These are phyloP conservation scores for Fusarium penzigii DNA, from an alignment of 2,329 filamentous ascomycete genomes.

Conservation along the genomic window DNA sequence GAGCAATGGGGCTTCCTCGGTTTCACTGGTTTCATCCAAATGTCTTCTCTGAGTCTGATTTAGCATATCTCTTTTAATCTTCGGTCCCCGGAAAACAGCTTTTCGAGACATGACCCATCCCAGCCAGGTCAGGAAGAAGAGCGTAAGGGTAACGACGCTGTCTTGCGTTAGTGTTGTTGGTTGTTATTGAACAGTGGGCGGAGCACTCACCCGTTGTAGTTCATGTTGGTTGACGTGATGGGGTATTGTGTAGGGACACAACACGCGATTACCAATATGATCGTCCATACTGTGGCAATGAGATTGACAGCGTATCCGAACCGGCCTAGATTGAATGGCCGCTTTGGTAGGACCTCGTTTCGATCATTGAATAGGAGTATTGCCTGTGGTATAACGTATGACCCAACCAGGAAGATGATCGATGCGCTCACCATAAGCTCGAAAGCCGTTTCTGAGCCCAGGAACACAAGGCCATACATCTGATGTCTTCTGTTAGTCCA, in stretches of 20 bases:
- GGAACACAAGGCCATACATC: slow-evolving; percentile 32
- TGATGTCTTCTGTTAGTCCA: not conserved
- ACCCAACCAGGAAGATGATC: slow-evolving; percentile 29
- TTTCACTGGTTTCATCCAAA: no score
- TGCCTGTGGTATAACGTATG: slow-evolving; percentile 28
- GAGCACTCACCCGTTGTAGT: slow-evolving; percentile 3
- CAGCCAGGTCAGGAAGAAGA: no score
- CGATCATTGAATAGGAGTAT: slow-evolving; percentile 29
- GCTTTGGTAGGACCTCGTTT: slow-evolving; percentile 24
- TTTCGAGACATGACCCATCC: no score
- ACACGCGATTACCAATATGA: slow-evolving; percentile 21
- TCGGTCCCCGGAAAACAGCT: no score
- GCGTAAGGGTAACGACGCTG: no score
- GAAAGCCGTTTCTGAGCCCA: slow-evolving; percentile 32
- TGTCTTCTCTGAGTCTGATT: no score
- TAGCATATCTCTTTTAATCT: no score
- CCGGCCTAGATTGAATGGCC: slow-evolving; percentile 28
- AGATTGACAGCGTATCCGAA: slow-evolving; percentile 26
- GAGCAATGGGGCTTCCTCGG: no score
- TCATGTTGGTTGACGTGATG: slow-evolving; percentile 24
- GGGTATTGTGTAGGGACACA: slow-evolving; percentile 23
- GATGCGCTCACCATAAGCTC: slow-evolving; percentile 28
- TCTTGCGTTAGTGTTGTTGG: no score
- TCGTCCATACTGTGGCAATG: slow-evolving; percentile 18
- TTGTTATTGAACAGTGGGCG: no score